Evolutionary conservation across 2,329 filamentous ascomycete genomes (phyloP), one percentile per base, ranked within the genome.

Genomic region (Xylariales sp.): DNA sequence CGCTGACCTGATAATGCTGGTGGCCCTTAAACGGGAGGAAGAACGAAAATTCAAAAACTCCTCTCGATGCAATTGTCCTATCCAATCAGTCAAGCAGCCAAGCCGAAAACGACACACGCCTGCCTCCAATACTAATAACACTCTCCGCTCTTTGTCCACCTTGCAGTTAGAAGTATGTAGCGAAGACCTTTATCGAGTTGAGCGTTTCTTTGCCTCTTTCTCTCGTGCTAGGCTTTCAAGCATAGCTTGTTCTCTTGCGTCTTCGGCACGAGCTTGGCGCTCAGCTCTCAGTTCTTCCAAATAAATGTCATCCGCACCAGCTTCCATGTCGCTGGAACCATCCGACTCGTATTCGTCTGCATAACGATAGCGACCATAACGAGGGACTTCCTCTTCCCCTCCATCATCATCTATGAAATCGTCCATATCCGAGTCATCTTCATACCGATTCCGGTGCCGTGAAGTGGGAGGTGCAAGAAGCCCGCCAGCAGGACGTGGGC

Each of bases 271-370:
- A 17, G 84, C 86, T 38, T 73, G 68, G 20, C 66, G 61, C 42
- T 82, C 74, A 3, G 85, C 83, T 34, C 65, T 55, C 32, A 69
- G 65, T 56, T 91, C 86, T 57, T 91, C 86, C 24, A 73, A 66
- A 43, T 88, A 83, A 37, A 90, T 76, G 49, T 89, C 85, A 43
- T 81, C 82, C 25, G 83, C 57, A 23, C 83, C 84, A 3, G 83
- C 86, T 57, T 89, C 85, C 83, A 89, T 89, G 50, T 88, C 85
- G 5, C 83, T 87, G 5, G 81, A 85, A 5, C 57, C 78, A 38
- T 84, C 83, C 1, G 78, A 81, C 3, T 67, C 73, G 46, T 85
- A 83, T 5, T 63, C 61, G 21, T 60, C 65, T 6, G 63, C 59
- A 11, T 47, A 57, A 4, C 47, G 51, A n/a, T n/a, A n/a, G 21